phyloP scores from a whole-genome alignment of 2,329 filamentous ascomycete species.

The Fusarium torulosum region DNA sequence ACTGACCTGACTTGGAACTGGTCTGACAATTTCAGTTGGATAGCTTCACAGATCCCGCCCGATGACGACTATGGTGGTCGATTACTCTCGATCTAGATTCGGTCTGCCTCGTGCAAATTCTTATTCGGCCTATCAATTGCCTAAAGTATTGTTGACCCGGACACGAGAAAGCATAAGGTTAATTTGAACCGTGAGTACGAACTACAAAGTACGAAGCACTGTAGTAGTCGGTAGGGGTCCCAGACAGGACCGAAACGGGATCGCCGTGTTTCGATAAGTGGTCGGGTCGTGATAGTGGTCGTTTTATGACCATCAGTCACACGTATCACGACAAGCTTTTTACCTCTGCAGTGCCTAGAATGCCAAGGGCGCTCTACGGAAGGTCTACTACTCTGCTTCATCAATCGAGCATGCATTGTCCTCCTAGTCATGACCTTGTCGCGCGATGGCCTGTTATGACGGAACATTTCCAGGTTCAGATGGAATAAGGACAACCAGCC shows the following conservation, averaged over 20 bases:
- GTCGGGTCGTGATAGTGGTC: conserved; percentile 23
- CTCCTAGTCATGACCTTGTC: conserved; percentile 25
- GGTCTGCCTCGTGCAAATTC: conserved; percentile 16
- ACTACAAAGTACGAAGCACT: too few relatives aligned
- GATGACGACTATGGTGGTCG: conserved; percentile 32
- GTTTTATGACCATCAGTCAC: conserved; percentile 22
- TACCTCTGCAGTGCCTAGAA: conserved; percentile 4
- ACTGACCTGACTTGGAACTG: conserved; percentile 29
- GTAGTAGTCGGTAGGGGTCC: conserved; percentile 12
- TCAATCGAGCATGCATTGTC: not conserved
- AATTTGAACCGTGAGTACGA: conserved; percentile 28
- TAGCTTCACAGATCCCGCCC: conserved; percentile 32
- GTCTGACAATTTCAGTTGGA: conserved; percentile 35
- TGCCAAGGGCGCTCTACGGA: not conserved
- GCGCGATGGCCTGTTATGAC: conserved; percentile 42
- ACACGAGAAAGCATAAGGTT: conserved; percentile 38
- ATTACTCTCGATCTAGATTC: conserved; percentile 22
- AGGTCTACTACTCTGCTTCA: conserved; percentile 1
- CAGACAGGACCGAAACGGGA: conserved; percentile 32
- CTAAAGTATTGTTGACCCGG: conserved; percentile 21
- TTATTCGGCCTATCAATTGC: conserved; percentile 10
- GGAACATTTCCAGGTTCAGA: conserved; percentile 32
- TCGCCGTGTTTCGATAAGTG: conserved; percentile 42
- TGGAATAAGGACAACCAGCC: conserved; percentile 30
- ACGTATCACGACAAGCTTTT: conserved; percentile 30